Base-by-base conservation (phyloP, 2,329 filamentous ascomycete species). In the Arthrinium phaeospermum region DNA sequence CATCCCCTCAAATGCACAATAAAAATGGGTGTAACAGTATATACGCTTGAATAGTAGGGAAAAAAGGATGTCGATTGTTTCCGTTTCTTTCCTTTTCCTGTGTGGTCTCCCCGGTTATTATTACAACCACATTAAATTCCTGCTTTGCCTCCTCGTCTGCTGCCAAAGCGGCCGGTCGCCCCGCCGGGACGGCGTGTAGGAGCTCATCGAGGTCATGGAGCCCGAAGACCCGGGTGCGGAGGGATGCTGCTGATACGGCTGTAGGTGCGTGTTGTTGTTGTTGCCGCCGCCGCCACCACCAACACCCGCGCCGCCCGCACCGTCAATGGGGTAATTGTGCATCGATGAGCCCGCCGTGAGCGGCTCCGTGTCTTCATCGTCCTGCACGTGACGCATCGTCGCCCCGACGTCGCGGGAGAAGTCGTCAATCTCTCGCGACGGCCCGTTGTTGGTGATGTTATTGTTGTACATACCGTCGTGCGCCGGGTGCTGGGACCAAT, bases 81-180 rank as follows among this genome's bases (percentile, higher is more conserved):
- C 19, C n/a, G 22, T 57, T 27, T 16, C 14, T 57, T 57, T 27
- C 2, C 13, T 16, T 34, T 34, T 10, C 13, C 8, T 24, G 4
- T 41, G 30, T 64, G 57, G 57, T 64, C 34, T 34, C 57, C 19
- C 57, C 57, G 14, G 53, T 34, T 16, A 68, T 34, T 19, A 75
- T 82, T 77, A 86, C 80, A 85, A 81, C 85, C 85, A 86, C 81
- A 84, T 84, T 74, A 86, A 72, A 77, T 85, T 88, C 70, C 86
- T 81, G 74, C 81, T 83, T 73, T 85, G 84, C 71, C 83, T 82
- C 72, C 86, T 81, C 70, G 88, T 88, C 79, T 89, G 87, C 79
- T 89, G 87, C 87, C 87, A 89, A 49, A 89, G 79, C 6, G 86
- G 86, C 57, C 85, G 79, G 34, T 82, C 79, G 2, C 80, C 81